A percentile compares a stretch with the other conserved stretches of the same genome.
Conservation (phyloP, 108 stramenopile genomes). For the Nannochloropsis granulata region DNA sequence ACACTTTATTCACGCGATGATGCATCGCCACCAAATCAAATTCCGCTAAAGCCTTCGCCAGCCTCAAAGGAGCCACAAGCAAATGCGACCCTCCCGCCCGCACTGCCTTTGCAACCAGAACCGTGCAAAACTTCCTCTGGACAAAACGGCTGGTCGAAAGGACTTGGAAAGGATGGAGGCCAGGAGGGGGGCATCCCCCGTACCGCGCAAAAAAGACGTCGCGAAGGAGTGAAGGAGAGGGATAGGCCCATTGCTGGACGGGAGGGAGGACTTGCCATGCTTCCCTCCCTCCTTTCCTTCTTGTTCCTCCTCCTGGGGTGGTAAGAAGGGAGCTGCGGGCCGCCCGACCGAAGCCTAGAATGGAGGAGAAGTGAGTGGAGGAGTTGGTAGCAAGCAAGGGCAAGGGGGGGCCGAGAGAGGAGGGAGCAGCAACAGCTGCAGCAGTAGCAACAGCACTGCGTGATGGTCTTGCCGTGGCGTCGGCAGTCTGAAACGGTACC, state of each 20-base stretch:
- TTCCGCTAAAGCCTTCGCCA: neutral
- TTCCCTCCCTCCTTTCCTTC: too few species aligned
- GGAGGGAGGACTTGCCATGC: neutral
- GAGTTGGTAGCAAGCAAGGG: too few species aligned
- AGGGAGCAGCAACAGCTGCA: too few species aligned
- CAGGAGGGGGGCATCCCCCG: neutral
- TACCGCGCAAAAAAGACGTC: neutral
- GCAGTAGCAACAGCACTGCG: too few species aligned
- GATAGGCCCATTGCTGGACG: neutral
- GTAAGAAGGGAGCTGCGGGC: too few species aligned
- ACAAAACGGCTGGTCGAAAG: neutral
- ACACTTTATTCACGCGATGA: neutral
- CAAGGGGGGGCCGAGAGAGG: too few species aligned
- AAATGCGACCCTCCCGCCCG: neutral
- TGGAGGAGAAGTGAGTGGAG: too few species aligned
- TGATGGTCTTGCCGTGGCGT: too few species aligned
- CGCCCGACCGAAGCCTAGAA: too few species aligned
- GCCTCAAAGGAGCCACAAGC: neutral
- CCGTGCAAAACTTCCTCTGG: neutral
- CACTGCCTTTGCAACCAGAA: neutral
- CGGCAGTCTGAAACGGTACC: too few species aligned
- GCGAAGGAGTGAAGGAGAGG: neutral
- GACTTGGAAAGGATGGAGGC: neutral
- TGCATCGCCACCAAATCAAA: neutral
- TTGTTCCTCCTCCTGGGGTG: too few species aligned